Evolutionary conservation across 1,139 yeast genomes (phyloP).

Genomic region (Kodamaea suecica): DNA sequence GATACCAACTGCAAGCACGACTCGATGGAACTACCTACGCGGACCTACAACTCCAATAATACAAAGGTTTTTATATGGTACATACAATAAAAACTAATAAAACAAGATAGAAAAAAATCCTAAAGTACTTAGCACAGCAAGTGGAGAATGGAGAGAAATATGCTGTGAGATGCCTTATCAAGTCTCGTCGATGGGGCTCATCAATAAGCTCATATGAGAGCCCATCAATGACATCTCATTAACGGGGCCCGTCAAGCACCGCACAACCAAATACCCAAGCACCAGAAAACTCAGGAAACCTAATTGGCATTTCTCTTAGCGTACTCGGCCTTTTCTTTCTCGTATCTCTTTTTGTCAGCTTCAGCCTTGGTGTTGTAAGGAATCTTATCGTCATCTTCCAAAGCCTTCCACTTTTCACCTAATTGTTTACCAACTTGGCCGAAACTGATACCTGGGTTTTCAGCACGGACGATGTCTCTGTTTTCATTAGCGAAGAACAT

Average conservation of each 20-base stretch:
- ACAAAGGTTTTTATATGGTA: conserved; percentile 7
- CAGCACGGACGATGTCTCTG: conserved; percentile 92
- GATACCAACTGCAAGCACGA: too few species aligned
- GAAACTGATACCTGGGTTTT: conserved; percentile 89
- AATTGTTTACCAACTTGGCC: conserved; percentile 90
- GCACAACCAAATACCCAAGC: conserved; percentile 3
- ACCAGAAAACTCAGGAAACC: too few species aligned
- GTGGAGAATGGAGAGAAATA: too few species aligned
- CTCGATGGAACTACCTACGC: too few species aligned
- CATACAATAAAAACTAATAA: conserved; percentile 10
- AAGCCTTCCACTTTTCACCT: conserved; percentile 96
- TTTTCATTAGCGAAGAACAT: conserved; percentile 98
- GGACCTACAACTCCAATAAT: conserved; percentile 2
- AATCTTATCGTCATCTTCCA: conserved; percentile 71
- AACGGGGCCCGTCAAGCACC: conserved; percentile 2
- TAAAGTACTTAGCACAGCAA: too few species aligned
- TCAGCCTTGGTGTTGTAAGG: conserved; percentile 94
- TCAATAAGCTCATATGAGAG: background rate
- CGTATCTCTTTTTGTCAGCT: conserved; percentile 96
- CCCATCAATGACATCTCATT: conserved; percentile 1
- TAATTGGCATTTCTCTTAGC: conserved; percentile 43
- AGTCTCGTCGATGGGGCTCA: too few species aligned
- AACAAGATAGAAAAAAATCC: conserved; percentile 7
- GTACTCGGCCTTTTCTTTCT: conserved; percentile 91
- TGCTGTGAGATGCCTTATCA: too few species aligned